Conservation (phyloP, 495 filamentous ascomycete species). For the Schizothecium vesticola region DNA sequence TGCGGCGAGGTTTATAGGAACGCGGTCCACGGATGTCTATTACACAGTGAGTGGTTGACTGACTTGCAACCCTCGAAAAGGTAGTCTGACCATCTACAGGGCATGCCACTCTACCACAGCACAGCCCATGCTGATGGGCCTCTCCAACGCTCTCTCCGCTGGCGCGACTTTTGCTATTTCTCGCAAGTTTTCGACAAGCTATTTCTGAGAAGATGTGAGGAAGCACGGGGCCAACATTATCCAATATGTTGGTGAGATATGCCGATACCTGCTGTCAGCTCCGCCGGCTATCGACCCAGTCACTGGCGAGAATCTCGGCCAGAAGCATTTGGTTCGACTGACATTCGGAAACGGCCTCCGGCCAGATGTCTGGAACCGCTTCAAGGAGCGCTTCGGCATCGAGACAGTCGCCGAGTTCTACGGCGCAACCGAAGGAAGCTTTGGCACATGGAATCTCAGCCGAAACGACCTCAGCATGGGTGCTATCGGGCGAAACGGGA, state of each 20-base stretch:
- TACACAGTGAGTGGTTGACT: slow-evolving; percentile 57
- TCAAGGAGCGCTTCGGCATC: slow-evolving; percentile 84
- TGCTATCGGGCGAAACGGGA: slow-evolving; percentile 75
- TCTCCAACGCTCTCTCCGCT: slow-evolving; percentile 51
- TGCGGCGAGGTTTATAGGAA: slow-evolving; percentile 49
- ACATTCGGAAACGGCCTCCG: slow-evolving; percentile 91
- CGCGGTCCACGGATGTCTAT: slow-evolving; percentile 60
- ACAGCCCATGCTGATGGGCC: slow-evolving; percentile 70
- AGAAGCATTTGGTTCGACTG: slow-evolving; percentile 67
- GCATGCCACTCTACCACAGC: slow-evolving; percentile 93
- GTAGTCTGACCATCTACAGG: slow-evolving; percentile 39
- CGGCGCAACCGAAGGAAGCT: slow-evolving; percentile 73
- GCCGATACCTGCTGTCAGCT: slow-evolving; percentile 78
- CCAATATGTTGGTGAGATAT: slow-evolving; percentile 94
- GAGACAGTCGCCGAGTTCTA: slow-evolving; percentile 84
- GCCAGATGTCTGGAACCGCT: slow-evolving; percentile 84
- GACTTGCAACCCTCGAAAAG: background rate
- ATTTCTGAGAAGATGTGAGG: slow-evolving; percentile 77
- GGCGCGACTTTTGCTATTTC: slow-evolving; percentile 67
- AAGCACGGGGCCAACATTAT: slow-evolving; percentile 70
- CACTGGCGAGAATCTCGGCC: slow-evolving; percentile 70
- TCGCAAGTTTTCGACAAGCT: slow-evolving; percentile 74
- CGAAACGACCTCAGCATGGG: slow-evolving; percentile 71
- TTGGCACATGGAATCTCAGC: slow-evolving; percentile 68
- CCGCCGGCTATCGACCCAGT: slow-evolving; percentile 56